A percentile compares a stretch with the other conserved stretches of the same genome.
Conservation (phyloP, 148 eudicot genomes). For the Vaccinium vitisidaea region DNA sequence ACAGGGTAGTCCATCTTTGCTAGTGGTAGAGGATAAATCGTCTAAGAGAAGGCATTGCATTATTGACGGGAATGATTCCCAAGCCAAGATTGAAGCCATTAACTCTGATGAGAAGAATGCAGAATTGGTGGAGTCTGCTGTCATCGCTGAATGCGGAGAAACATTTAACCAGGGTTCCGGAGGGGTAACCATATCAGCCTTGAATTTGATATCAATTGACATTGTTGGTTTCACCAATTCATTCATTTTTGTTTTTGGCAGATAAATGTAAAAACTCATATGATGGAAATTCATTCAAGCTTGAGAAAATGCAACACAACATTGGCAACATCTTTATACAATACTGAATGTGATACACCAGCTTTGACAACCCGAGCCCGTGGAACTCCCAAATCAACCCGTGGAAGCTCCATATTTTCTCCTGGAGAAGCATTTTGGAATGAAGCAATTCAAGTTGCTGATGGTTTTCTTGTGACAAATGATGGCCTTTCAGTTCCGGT, state of each 20-base stretch:
- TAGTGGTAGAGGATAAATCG: conserved; percentile 44
- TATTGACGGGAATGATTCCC: conserved; percentile 25
- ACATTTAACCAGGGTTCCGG: conserved; percentile 25
- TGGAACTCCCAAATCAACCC: conserved; percentile 75
- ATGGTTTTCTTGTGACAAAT: conserved; percentile 54
- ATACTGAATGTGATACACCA: conserved; percentile 57
- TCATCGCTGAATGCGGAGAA: conserved; percentile 29
- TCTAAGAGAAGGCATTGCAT: conserved; percentile 54
- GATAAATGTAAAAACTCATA: conserved; percentile 32
- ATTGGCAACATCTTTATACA: conserved; percentile 14
- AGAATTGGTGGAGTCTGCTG: conserved; percentile 20
- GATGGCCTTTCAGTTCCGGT: conserved; percentile 24
- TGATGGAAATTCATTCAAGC: conserved; percentile 34
- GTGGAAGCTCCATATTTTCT: conserved; percentile 75
- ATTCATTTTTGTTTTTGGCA: conserved; percentile 22
- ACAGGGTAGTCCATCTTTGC: conserved; percentile 51
- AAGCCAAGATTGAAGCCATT: conserved; percentile 25
- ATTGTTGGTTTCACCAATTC: background rate
- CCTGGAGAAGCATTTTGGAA: conserved; percentile 98
- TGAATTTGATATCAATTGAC: background rate
- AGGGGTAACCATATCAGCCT: conserved; percentile 32
- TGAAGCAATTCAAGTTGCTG: conserved; percentile 89
- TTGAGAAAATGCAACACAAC: conserved; percentile 66
- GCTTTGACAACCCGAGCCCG: conserved; percentile 32
- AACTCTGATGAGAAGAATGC: conserved; percentile 25